Percentiles rank a stretch among this genome's conserved stretches.
These are phyloP conservation scores for Boletales sp. DNA, from an alignment of 768 basidiomycete genomes.

Conservation along the genomic window DNA sequence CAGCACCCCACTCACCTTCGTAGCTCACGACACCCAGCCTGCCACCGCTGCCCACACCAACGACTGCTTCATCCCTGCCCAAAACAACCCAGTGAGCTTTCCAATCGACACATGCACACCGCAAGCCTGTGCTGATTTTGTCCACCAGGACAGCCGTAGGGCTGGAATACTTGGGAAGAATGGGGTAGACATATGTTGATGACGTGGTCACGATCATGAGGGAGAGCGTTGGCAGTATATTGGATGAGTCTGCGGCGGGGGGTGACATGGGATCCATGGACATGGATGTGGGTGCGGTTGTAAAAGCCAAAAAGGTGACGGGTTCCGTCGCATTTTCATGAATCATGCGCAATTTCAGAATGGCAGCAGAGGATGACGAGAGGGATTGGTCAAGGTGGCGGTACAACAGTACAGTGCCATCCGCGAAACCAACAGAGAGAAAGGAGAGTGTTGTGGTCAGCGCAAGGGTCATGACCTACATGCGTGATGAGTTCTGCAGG, in stretches of 20 bases:
- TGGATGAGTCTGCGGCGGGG: slow-evolving; percentile 17
- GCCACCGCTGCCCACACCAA: slow-evolving; percentile 78
- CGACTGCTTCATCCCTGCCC: slow-evolving; percentile 89
- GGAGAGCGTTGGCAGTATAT: slow-evolving; percentile 40
- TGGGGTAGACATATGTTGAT: slow-evolving; percentile 72
- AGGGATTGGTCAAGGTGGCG: slow-evolving; percentile 90
- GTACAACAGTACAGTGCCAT: slow-evolving; percentile 90
- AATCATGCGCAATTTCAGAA: slow-evolving; percentile 84
- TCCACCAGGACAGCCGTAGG: slow-evolving; percentile 69
- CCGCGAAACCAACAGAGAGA: slow-evolving; percentile 85
- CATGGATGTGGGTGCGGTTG: slow-evolving; percentile 31
- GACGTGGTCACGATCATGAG: slow-evolving; percentile 90
- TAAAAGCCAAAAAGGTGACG: slow-evolving; percentile 82
- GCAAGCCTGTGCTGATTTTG: slow-evolving; percentile 79
- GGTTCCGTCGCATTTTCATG: slow-evolving; percentile 86
- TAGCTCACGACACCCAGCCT: slow-evolving; percentile 85
- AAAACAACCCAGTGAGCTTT: slow-evolving; percentile 71
- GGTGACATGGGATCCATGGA: slow-evolving; percentile 22
- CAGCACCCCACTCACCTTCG: slow-evolving; percentile 56
- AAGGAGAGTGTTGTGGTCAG: slow-evolving; percentile 75
- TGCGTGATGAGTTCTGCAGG: neutral
- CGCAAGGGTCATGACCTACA: slow-evolving; percentile 73
- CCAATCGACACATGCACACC: slow-evolving; percentile 83
- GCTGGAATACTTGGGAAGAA: slow-evolving; percentile 67
- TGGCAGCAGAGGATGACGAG: slow-evolving; percentile 61